A percentile compares a stretch with the other conserved stretches of the same genome.
Evolutionary conservation across 2,329 filamentous ascomycete genomes (phyloP).

Genomic region (Thermomyces lanuginosus): DNA sequence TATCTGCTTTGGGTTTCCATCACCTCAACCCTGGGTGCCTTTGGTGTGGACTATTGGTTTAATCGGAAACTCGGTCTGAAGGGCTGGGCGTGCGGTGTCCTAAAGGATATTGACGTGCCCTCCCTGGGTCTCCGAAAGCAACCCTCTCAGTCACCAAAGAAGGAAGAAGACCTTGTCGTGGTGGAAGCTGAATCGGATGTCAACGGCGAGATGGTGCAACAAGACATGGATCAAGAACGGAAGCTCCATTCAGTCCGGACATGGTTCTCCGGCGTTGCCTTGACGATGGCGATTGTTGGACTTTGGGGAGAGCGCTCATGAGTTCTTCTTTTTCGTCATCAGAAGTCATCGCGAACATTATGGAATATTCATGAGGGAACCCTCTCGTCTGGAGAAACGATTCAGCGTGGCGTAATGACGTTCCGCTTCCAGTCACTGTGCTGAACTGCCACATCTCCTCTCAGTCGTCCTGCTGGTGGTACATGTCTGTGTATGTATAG

Average conservation of each 20-base stretch:
- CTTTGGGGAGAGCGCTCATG: constrained; percentile 31
- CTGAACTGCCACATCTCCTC: no score
- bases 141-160: constrained; percentile 10
- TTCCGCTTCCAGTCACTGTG: no score
- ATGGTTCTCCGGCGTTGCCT: constrained; percentile 25
- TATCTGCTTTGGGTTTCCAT: constrained; percentile 77
- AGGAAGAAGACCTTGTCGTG: constrained; percentile 23
- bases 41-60: constrained; percentile 53
- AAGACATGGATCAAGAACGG: constrained; percentile 28
- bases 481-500: no score
- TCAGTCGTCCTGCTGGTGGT: no score
- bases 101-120: constrained; percentile 29
- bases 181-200: constrained; percentile 24
- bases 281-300: constrained; percentile 32
- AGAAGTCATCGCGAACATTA: no score
- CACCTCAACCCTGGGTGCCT: constrained; percentile 33
- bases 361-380: no score
- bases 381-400: no score
- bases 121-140: constrained; percentile 8
- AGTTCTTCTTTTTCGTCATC: constrained; percentile 4
- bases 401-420: no score
- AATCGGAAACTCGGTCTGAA: constrained; percentile 44
- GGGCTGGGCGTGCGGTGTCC: constrained; percentile 15
- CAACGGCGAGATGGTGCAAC: constrained; percentile 31
- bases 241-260: constrained; percentile 22